Percentiles rank a stretch among this genome's conserved stretches.
phyloP scores from a whole-genome alignment of 352 stramenopile species.

The Nothophytophthora sp. region DNA sequence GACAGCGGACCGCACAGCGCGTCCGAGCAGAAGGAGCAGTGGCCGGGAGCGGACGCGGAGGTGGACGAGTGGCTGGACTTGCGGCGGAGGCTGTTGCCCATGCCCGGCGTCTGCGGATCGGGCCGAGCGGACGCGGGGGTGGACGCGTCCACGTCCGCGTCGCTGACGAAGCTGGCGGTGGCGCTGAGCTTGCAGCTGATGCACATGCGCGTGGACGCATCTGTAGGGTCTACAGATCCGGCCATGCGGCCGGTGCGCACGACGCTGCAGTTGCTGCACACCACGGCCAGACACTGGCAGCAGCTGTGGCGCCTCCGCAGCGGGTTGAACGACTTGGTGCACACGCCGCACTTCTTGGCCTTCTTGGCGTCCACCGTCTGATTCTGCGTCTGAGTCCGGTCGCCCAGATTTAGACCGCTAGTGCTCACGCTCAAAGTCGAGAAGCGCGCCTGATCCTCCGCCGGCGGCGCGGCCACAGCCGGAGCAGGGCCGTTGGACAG shows the following conservation, averaged over 20 bases:
- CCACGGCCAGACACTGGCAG: conserved; percentile 63
- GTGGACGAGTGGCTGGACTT: no score
- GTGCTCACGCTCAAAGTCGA: conserved; percentile 20
- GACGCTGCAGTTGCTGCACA: conserved; percentile 80
- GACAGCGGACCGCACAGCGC: conserved; percentile 58
- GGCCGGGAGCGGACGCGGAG: conserved; percentile 18
- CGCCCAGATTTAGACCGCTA: conserved; percentile 1
- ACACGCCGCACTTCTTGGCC: conserved; percentile 78
- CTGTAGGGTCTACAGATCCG: conserved; percentile 34
- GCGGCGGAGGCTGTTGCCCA: conserved; percentile 25
- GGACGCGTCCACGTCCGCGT: conserved; percentile 16
- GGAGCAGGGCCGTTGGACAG: no score
- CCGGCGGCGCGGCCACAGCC: no score
- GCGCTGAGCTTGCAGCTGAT: conserved; percentile 82
- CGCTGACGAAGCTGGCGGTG: conserved; percentile 67
- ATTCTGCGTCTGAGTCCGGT: background rate
- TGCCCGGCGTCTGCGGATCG: conserved; percentile 12
- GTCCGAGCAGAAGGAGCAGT: conserved; percentile 62
- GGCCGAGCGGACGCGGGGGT: conserved; percentile 23
- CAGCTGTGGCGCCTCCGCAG: conserved; percentile 78
- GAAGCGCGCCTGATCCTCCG: conserved; percentile 17
- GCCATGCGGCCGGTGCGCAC: conserved; percentile 51
- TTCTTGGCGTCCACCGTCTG: conserved; percentile 34
- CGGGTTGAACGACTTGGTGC: conserved; percentile 85
- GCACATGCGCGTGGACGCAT: conserved; percentile 56